phyloP scores from a whole-genome alignment of 2,329 filamentous ascomycete species.

The Pyrenochaeta sp. region DNA sequence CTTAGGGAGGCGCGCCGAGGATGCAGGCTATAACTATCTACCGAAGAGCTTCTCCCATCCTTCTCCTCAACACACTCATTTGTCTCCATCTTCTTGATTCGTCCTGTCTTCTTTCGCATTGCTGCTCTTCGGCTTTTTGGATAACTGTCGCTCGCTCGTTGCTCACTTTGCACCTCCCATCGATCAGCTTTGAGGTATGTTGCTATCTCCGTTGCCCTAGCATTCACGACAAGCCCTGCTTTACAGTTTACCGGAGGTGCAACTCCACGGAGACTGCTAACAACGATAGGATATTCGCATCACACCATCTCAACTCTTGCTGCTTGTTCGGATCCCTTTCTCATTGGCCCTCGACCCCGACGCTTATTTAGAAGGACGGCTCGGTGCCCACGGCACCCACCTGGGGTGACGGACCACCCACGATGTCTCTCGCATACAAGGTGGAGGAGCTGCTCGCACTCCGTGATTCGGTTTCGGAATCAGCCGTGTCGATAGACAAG shows the following conservation, averaged over 20 bases:
- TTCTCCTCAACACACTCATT: constrained; percentile 47
- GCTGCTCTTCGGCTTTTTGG: constrained; percentile 49
- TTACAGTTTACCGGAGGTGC: background rate
- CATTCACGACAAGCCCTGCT: background rate
- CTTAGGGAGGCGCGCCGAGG: constrained; percentile 29
- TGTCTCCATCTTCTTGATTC: constrained; percentile 49
- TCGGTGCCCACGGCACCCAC: constrained; percentile 14
- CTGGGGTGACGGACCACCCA: constrained; percentile 13
- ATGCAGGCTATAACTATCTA: constrained; percentile 35
- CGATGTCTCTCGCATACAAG: constrained; percentile 50
- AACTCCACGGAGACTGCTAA: constrained; percentile 8
- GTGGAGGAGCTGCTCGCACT: constrained; percentile 53
- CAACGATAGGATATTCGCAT: constrained; percentile 46
- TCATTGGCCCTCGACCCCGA: constrained; percentile 16
- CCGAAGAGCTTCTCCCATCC: constrained; percentile 11
- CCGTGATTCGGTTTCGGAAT: constrained; percentile 52
- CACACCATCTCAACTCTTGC: constrained; percentile 46
- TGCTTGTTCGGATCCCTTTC: constrained; percentile 19
- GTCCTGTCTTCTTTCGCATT: constrained; percentile 48
- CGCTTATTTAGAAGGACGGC: constrained; percentile 8
- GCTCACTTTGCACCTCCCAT: constrained; percentile 36
- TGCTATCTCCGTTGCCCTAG: background rate
- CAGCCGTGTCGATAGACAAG: constrained; percentile 52
- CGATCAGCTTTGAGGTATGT: constrained; percentile 44
- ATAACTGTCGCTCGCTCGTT: constrained; percentile 49